phyloP scores from a whole-genome alignment of 2,329 filamentous ascomycete species.

The Metarhizium album region DNA sequence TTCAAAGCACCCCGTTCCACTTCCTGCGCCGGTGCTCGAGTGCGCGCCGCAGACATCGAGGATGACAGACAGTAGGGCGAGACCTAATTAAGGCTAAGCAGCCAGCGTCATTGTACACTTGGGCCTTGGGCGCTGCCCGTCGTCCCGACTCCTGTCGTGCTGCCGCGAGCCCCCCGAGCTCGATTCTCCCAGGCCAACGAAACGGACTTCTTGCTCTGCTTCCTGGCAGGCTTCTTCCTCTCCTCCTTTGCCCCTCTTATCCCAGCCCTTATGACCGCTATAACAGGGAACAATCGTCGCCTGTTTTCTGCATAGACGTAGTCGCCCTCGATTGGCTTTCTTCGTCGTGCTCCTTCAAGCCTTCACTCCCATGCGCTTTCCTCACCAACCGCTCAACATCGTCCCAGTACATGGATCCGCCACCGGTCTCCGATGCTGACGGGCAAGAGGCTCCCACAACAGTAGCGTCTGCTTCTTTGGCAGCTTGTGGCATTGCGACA shows the following conservation, averaged over 20 bases:
- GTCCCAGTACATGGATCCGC: slow-evolving; percentile 9
- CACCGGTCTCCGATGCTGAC: slow-evolving; percentile 7
- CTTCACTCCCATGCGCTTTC: slow-evolving; percentile 4
- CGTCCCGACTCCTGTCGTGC: background rate
- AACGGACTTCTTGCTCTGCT: background rate
- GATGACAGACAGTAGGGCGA: background rate
- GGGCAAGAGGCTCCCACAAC: slow-evolving; percentile 4
- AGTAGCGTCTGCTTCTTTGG: background rate
- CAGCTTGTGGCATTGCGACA: background rate
- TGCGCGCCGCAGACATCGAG: background rate
- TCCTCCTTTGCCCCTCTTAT: background rate
- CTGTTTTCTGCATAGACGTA: background rate
- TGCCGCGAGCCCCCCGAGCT: background rate
- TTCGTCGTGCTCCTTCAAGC: slow-evolving; percentile 8
- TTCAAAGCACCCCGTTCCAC: background rate
- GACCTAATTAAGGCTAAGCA: background rate
- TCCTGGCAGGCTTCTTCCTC: background rate
- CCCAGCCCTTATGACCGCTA: background rate
- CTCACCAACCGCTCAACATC: slow-evolving; percentile 1
- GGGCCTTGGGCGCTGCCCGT: too few species aligned
- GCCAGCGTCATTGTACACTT: background rate
- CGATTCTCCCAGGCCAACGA: background rate
- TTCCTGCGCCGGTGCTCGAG: background rate
- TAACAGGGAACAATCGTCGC: background rate
- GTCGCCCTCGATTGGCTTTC: background rate